Evolutionary conservation across 192 early-diverging fungal species (phyloP).

Genomic region (Spizellomyces sp.): DNA sequence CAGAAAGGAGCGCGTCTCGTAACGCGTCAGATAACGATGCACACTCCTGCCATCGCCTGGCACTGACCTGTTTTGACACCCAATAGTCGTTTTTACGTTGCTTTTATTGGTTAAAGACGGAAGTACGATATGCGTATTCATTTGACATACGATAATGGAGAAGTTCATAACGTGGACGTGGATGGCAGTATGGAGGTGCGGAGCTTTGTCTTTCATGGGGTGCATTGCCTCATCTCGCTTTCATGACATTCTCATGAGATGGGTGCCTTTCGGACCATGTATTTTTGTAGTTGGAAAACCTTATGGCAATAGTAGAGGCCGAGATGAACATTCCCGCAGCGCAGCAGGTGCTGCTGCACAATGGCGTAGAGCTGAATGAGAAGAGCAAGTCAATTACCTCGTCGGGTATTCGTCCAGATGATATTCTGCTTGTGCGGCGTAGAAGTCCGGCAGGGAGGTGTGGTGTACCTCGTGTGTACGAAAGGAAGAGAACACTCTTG

Average conservation of each 20-base stretch:
- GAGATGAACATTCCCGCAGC: slow-evolving; percentile 69
- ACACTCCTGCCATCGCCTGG: too few relatives aligned
- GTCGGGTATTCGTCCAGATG: slow-evolving; percentile 69
- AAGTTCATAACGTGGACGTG: slow-evolving; percentile 54
- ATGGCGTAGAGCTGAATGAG: slow-evolving; percentile 65
- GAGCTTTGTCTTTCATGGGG: background rate
- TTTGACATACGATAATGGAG: slow-evolving; percentile 60
- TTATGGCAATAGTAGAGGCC: slow-evolving; percentile 84
- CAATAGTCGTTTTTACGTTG: too few relatives aligned
- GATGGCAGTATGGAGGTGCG: slow-evolving; percentile 33
- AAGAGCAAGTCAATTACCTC: slow-evolving; percentile 64
- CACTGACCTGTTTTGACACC: too few relatives aligned
- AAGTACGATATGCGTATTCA: slow-evolving; percentile 53
- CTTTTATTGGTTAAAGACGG: too few relatives aligned
- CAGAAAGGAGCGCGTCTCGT: too few relatives aligned
- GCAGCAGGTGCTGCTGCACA: slow-evolving; percentile 67
- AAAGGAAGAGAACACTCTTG: too few relatives aligned
- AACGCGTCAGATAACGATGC: too few relatives aligned
- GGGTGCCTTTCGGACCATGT: background rate
- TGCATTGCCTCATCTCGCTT: background rate
- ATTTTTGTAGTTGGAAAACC: slow-evolving; percentile 42
- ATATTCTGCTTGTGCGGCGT: slow-evolving; percentile 67
- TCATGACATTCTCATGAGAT: too few relatives aligned
- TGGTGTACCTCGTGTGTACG: background rate
- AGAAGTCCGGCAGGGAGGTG: slow-evolving; percentile 15